Evolutionary conservation across 768 basidiomycete species (phyloP), one percentile per base, ranked within the genome.

Genomic region (Asterophora lycoperdoides): DNA sequence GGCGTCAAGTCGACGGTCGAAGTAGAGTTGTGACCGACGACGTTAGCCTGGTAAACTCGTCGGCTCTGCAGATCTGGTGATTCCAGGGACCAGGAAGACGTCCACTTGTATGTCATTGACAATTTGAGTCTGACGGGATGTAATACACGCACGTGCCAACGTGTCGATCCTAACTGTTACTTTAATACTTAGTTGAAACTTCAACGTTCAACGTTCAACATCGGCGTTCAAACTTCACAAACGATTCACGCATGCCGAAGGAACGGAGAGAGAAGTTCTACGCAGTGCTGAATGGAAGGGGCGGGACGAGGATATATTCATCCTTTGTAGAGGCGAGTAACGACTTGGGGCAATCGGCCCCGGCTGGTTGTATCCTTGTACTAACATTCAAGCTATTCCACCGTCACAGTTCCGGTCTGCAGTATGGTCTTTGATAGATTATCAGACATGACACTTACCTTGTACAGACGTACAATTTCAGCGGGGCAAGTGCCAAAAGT

Each of bases 241-340:
- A n/a, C n/a, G n/a, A n/a, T n/a, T n/a, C n/a, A n/a, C n/a, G n/a
- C 15, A 43, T 51, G 41, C 48, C 45, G 19, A 48, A 49, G 42
- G 23, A 18, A 4, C 23, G 7, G 15, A 49, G 32, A 23, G 15
- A 40, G 14, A 52, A 53, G 30, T 56, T 41, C 13, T 56, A 56
- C 28, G 56, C 56, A 7, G 49, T 56, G 13, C 28, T 56, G 7
- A 47, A 51, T 33, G 56, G 56, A 15, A 46, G 51, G 15, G 52
- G 46, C 26, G 56, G 56, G 8, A 41, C 49, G 17, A 26, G 37
- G 20, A 49, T 56, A 7, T 56, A 48, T 28, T 15, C 30, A 2
- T 28, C 32, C 37, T 41, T 30, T 11, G 35, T 45, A 23, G 41
- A 56, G 28, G 56, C 54, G 29, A 32, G 56, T 44, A n/a, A 17